Percentiles rank a stretch among this genome's conserved stretches.
phyloP scores from a whole-genome alignment of 352 stramenopile species.

The Pythium phragmitis region DNA sequence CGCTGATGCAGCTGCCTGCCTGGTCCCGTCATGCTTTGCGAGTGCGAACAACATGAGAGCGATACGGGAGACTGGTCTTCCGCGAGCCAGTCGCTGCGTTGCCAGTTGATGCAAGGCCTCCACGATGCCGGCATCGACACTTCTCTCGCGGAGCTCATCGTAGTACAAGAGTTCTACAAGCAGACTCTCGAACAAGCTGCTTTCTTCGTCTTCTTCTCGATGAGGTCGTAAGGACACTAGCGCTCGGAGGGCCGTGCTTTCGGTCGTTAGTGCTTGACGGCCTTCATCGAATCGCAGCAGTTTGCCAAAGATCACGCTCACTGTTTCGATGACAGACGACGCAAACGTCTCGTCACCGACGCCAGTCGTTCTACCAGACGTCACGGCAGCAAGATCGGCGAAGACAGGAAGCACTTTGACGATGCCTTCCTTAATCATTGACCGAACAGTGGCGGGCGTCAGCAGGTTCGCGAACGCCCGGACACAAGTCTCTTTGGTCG shows the following conservation, averaged over 20 bases:
- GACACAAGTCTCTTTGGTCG: conserved; percentile 72
- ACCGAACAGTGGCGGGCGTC: conserved; percentile 53
- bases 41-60: conserved; percentile 59
- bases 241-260: conserved; percentile 44
- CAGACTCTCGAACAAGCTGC: conserved; percentile 42
- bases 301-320: conserved; percentile 60
- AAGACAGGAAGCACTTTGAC: conserved; percentile 65
- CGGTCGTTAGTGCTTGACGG: conserved; percentile 41
- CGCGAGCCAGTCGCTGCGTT: background rate
- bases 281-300: conserved; percentile 46
- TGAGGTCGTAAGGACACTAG: conserved; percentile 35
- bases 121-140: conserved; percentile 55
- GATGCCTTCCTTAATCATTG: conserved; percentile 62
- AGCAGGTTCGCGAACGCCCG: conserved; percentile 67
- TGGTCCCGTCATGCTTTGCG: conserved; percentile 45
- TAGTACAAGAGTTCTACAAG: conserved; percentile 51
- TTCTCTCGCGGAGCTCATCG: conserved; percentile 50
- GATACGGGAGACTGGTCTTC: conserved; percentile 21
- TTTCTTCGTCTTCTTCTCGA: background rate
- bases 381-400: conserved; percentile 25
- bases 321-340: conserved; percentile 32
- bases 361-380: background rate
- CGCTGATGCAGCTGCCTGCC: conserved; percentile 35
- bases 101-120: conserved; percentile 42
- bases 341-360: conserved; percentile 2